A percentile compares a stretch with the other conserved stretches of the same genome.
phyloP scores from a whole-genome alignment of 2,329 filamentous ascomycete species.

The Chaetomiaceae sp. region DNA sequence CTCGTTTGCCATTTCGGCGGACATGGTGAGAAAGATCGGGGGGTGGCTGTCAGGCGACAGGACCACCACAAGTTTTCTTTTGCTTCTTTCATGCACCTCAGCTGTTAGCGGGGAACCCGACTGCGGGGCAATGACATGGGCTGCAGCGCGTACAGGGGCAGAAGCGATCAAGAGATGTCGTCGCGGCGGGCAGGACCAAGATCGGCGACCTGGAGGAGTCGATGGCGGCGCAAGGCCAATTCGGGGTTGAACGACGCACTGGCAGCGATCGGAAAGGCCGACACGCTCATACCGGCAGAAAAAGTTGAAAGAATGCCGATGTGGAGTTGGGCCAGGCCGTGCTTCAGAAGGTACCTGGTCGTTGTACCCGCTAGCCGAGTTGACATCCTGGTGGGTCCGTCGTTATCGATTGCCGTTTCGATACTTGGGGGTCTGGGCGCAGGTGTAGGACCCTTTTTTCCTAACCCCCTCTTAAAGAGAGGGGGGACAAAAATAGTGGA shows the following conservation, averaged over 20 bases:
- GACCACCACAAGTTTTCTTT: constrained; percentile 19
- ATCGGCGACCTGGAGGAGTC: background rate
- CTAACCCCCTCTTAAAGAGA: too few relatives aligned
- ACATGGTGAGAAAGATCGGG: constrained; percentile 24
- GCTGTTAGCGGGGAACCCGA: constrained; percentile 25
- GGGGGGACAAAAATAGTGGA: too few relatives aligned
- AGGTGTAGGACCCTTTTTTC: too few relatives aligned
- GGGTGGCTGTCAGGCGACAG: constrained; percentile 19
- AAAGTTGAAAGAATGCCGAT: constrained; percentile 27
- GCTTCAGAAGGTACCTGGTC: constrained; percentile 21
- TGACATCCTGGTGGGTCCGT: background rate
- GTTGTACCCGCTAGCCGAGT: constrained; percentile 18
- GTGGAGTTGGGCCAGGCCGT: constrained; percentile 25
- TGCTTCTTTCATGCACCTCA: constrained; percentile 12
- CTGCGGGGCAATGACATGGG: constrained; percentile 20
- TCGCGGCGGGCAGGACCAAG: background rate
- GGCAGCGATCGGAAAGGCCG: constrained; percentile 10
- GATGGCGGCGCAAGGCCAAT: constrained; percentile 9
- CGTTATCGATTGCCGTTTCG: constrained; percentile 18
- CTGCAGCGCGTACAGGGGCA: constrained; percentile 3
- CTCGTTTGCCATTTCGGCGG: constrained; percentile 45
- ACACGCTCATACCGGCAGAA: constrained; percentile 21
- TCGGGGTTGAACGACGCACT: constrained; percentile 8
- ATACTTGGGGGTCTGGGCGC: too few relatives aligned
- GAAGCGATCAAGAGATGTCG: background rate